Base-by-base conservation (phyloP, 192 early-diverging fungal species). In the Pilobolus umbonatus region DNA sequence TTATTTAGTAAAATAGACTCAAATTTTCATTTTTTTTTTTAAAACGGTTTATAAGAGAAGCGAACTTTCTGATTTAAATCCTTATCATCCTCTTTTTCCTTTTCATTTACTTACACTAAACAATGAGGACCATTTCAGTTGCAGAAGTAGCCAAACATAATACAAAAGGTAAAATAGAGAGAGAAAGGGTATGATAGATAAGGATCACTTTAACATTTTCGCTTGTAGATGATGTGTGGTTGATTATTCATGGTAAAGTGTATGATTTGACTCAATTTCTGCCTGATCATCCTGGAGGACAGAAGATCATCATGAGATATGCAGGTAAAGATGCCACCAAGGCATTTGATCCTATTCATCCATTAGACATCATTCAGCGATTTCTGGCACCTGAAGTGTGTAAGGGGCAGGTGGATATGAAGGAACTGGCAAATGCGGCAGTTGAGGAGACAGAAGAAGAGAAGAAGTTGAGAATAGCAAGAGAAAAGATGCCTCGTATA, bases 271-370 rank as follows among this genome's bases (percentile, higher is more conserved):
- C 84, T 3, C 63, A 68, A 21, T 82, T 83, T 65, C 62, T 81
- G 42, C 73, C 76, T 21, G 77, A 85, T 17, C 81, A 83, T 50
- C 83, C 81, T 26, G 83, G 81, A 47, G 83, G 83, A 26, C 60
- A 52, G 11, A 77, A 68, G 26, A 70, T 77, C 12, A 85, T 89
- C 44, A 55, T 86, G 12, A 77, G 78, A 34, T 77, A 85, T 26
- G 84, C 87, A n/a, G 88, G 88, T 22, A 74, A 73, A 25, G 85
- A 88, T 60, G 85, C 79, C n/a, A 88, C 87, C 3, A 64, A 26
- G 5, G 80, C 80, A 9, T 90, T 87, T 64, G 74, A 77, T 4
- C 71, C 69, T 31, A 78, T 88, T 50, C 88, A 90, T 57, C 81
- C 88, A 0, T 58, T 56, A 14, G 85, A 87, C 55, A 85, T 88